These are phyloP conservation scores for Xylaria longipes DNA, from an alignment of 495 filamentous ascomycete species.

Conservation along the genomic window DNA sequence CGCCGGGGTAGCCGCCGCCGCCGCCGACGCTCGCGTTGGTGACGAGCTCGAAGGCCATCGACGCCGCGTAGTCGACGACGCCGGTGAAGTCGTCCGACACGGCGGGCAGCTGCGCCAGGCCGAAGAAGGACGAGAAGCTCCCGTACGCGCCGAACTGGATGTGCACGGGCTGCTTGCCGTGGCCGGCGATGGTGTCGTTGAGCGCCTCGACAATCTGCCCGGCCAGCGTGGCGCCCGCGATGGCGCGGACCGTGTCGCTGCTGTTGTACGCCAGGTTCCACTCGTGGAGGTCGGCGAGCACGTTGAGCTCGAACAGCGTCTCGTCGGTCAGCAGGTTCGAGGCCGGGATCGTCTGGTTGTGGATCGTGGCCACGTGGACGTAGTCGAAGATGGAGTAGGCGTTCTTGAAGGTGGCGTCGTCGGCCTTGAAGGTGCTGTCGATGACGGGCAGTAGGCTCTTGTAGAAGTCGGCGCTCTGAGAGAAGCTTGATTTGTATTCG, in stretches of 20 bases:
- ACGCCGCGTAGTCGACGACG: conserved; percentile 70
- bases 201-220: conserved; percentile 69
- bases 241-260: conserved; percentile 52
- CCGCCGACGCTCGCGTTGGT: conserved; percentile 54
- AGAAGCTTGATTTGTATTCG: conserved; percentile 58
- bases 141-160: conserved; percentile 75
- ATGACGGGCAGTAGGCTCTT: conserved; percentile 64
- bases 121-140: conserved; percentile 77
- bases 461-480: conserved; percentile 70
- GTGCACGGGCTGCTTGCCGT: conserved; percentile 35
- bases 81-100: conserved; percentile 69
- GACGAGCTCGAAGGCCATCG: conserved; percentile 77
- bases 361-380: conserved; percentile 73
- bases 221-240: conserved; percentile 66
- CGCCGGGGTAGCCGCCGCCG: conserved; percentile 55
- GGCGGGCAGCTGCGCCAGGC: conserved; percentile 64
- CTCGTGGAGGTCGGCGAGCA: conserved; percentile 70
- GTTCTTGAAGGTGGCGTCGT: conserved; percentile 68
- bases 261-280: conserved; percentile 66
- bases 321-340: conserved; percentile 54
- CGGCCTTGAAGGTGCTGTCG: conserved; percentile 60
- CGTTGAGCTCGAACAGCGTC: conserved; percentile 63
- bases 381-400: conserved; percentile 79
- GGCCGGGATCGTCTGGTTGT: conserved; percentile 67
- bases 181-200: conserved; percentile 63